A percentile compares a stretch with the other conserved stretches of the same genome.
Conservation (phyloP, 345 rosid genomes). For the Eucalyptus tenuipes region DNA sequence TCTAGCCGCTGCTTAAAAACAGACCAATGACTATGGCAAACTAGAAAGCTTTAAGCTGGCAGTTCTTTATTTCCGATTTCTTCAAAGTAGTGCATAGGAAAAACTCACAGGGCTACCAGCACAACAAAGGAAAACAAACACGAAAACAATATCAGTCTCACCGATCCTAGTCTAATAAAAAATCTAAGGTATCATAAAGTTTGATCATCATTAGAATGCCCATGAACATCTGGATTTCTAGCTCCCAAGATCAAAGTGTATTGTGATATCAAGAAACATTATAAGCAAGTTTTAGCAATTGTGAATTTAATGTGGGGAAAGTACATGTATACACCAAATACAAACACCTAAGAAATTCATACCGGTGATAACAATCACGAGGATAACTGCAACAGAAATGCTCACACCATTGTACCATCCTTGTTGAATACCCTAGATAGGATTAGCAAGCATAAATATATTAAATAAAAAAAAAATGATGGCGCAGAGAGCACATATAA, state of each 20-base stretch:
- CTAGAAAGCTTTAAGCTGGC: background rate
- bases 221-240: background rate
- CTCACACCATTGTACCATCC: slow-evolving; percentile 99
- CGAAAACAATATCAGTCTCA: background rate
- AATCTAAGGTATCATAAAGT: background rate
- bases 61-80: background rate
- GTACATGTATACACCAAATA: background rate
- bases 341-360: background rate
- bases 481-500: background rate
- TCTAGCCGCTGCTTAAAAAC: background rate
- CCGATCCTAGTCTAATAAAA: background rate
- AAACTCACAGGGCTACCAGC: background rate
- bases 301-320: background rate
- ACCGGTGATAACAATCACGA: slow-evolving; percentile 96
- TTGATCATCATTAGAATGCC: background rate
- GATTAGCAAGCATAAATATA: background rate
- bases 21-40: background rate
- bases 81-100: background rate
- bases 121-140: background rate
- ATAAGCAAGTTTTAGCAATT: background rate
- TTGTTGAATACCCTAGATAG: slow-evolving; percentile 55
- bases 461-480: background rate
- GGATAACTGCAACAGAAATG: slow-evolving; percentile 87
- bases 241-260: background rate
- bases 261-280: background rate